A percentile compares a stretch with the other conserved stretches of the same genome.
Evolutionary conservation across 768 basidiomycete species (phyloP).

Genomic region (Xerocomellus dryophilus): DNA sequence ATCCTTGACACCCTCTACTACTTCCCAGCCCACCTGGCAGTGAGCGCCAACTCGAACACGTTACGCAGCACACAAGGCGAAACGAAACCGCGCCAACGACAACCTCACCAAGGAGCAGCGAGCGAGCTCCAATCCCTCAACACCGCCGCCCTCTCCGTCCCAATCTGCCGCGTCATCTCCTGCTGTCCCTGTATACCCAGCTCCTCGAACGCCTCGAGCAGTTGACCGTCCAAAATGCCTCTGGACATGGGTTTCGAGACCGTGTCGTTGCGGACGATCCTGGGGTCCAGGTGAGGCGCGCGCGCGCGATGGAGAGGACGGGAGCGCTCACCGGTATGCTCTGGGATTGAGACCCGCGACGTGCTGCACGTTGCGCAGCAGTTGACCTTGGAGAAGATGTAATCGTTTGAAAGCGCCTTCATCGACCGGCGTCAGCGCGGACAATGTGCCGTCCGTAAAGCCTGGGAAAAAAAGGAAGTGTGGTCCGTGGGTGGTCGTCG

Average conservation of each 20-base stretch:
- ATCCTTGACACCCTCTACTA: too few species aligned
- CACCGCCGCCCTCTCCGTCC: slow-evolving; percentile 63
- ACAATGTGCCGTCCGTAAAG: slow-evolving; percentile 79
- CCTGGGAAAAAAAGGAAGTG: slow-evolving; percentile 39
- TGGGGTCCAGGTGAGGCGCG: slow-evolving; percentile 26
- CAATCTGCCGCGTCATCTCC: slow-evolving; percentile 87
- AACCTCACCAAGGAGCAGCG: slow-evolving; percentile 54
- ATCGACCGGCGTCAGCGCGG: slow-evolving; percentile 72
- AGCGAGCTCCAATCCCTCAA: slow-evolving; percentile 65
- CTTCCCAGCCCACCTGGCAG: neutral
- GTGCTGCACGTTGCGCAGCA: slow-evolving; percentile 89
- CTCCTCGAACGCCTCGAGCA: slow-evolving; percentile 73
- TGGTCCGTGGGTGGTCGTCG: neutral
- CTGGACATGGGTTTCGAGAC: slow-evolving; percentile 80
- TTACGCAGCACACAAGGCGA: neutral
- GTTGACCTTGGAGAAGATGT: slow-evolving; percentile 83
- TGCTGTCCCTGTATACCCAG: slow-evolving; percentile 73
- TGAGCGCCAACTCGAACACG: too few species aligned
- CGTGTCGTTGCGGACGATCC: slow-evolving; percentile 85
- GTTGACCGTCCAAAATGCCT: slow-evolving; percentile 83
- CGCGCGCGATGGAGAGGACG: neutral
- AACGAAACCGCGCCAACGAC: neutral
- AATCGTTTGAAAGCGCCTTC: slow-evolving; percentile 78
- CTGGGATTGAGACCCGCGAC: slow-evolving; percentile 89
- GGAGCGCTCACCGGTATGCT: slow-evolving; percentile 67